Conservation (phyloP, 805 yeast species). For the Candida namnaoensis region DNA sequence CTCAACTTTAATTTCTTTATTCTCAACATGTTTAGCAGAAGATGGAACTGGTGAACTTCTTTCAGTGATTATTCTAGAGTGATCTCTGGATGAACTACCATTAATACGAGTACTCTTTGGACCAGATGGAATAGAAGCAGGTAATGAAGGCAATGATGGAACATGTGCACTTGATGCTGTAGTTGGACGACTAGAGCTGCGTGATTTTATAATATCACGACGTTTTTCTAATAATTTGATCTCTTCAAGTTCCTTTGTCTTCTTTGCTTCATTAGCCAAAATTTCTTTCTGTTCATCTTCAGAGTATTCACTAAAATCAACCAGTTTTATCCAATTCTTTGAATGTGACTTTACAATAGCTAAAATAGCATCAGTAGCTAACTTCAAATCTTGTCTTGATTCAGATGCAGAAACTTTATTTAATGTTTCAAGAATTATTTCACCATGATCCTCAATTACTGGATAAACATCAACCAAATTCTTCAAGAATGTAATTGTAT, state of each 20-base stretch:
- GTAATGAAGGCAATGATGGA: too few relatives aligned
- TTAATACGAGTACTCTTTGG: too few relatives aligned
- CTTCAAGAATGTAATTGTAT: slow-evolving; percentile 71
- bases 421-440: slow-evolving; percentile 36
- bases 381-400: slow-evolving; percentile 67
- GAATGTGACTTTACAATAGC: slow-evolving; percentile 56
- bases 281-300: slow-evolving; percentile 30
- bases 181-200: neutral
- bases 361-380: slow-evolving; percentile 65
- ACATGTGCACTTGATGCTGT: too few relatives aligned
- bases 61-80: too few relatives aligned
- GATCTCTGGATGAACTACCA: too few relatives aligned
- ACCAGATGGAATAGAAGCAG: too few relatives aligned
- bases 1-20: too few relatives aligned
- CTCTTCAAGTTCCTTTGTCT: slow-evolving; percentile 7
- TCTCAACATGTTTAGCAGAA: too few relatives aligned
- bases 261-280: slow-evolving; percentile 8
- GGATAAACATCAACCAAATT: slow-evolving; percentile 60
- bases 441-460: slow-evolving; percentile 57
- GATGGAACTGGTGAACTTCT: too few relatives aligned
- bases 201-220: neutral
- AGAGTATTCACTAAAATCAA: slow-evolving; percentile 47
- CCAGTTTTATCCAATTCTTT: slow-evolving; percentile 38
- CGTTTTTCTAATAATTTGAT: neutral
- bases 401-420: slow-evolving; percentile 43